Evolutionary conservation across 148 eudicot genomes (phyloP), one percentile per base, ranked within the genome.

Genomic region (Suaeda aralocaspica): DNA sequence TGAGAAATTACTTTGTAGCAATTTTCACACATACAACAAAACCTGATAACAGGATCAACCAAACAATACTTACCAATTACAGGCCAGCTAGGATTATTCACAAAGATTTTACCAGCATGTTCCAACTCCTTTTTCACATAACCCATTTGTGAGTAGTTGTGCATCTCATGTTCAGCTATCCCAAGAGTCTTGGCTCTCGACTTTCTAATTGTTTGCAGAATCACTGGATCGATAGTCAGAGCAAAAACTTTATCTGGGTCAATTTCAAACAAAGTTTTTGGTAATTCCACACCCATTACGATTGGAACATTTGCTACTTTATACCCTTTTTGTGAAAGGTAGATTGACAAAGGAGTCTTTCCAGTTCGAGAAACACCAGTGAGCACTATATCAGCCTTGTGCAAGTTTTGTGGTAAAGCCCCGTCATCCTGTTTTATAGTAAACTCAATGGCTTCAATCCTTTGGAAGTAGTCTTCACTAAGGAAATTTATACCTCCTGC

Each of bases 381-480:
- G 19, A 93, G 96, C 44, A 93, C 79, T 25, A 93, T 81, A 67
- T 93, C 92, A 4, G 98, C 92, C 66, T 86, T 85, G 33, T 75
- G 82, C 63, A 90, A 72, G 68, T 93, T 93, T 50, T 81, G 72
- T 12, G 98, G 98, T 25, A 90, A 77, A 29, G 98, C 98, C 11
- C 98, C 98, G 60, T 93, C 98, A 30, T 93, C 98, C 74, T 93
- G 98, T 78, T 90, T 93, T 73, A 93, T 90, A 62, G 98, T 90
- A 65, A 93, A 93, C 66, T 93, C 98, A 18, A 93, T 81, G 31
- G 98, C 98, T 71, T 93, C 98, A 14, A 93, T 90, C 70, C 98
- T 79, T 56, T 59, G 72, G 77, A 93, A 93, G 74, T 93, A 93
- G n/a, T 93, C 98, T 53, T 90, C 91, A 3, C 79, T 80, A 29